Conservation (phyloP, 148 eudicot genomes). For the Fagopyrum homotropicum region DNA sequence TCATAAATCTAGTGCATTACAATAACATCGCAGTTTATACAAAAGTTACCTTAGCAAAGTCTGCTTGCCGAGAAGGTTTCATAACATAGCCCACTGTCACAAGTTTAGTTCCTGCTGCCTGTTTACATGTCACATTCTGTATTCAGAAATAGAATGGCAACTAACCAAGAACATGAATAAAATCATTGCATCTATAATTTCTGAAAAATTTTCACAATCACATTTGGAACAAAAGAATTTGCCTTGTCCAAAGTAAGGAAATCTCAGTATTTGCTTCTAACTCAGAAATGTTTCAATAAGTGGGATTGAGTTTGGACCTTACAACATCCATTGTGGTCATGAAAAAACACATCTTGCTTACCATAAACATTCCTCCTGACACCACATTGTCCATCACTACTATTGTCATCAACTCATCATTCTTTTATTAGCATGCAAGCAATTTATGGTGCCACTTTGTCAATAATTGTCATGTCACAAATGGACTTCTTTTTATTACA, state of each 20-base stretch:
- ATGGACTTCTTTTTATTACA: background rate
- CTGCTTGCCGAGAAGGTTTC: constrained; percentile 92
- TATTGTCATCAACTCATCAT: background rate
- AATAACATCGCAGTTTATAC: background rate
- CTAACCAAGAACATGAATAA: background rate
- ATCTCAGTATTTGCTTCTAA: background rate
- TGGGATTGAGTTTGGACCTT: background rate
- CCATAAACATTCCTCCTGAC: background rate
- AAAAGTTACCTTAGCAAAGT: constrained; percentile 81
- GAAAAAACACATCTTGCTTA: background rate
- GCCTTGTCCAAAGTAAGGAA: background rate
- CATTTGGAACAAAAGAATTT: background rate
- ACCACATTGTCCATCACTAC: background rate
- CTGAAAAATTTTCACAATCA: background rate
- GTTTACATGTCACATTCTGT: constrained; percentile 15
- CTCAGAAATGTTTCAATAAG: background rate
- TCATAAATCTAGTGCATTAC: background rate
- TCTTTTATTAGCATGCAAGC: background rate
- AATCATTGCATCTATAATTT: background rate
- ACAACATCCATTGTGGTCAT: background rate
- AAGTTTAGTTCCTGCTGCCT: constrained; percentile 38
- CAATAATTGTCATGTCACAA: background rate
- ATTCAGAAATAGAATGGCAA: background rate
- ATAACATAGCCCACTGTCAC: constrained; percentile 71
- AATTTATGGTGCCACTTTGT: background rate